phyloP scores from a whole-genome alignment of 2,329 filamentous ascomycete genomes.

The Sphaerulina vaccinii region DNA sequence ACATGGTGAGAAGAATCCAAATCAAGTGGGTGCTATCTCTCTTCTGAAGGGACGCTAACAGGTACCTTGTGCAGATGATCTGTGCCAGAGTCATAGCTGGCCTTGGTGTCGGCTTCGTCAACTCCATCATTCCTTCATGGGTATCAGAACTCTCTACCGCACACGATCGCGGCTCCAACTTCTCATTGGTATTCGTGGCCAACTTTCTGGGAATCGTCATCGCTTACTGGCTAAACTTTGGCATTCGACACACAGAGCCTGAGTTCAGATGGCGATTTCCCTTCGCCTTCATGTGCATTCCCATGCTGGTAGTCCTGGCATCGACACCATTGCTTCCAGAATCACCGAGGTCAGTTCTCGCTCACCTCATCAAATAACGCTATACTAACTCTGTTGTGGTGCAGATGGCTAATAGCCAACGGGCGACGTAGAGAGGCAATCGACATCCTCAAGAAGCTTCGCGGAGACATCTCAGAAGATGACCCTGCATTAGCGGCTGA shows the following conservation, averaged over 20 bases:
- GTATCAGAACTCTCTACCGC: constrained; percentile 28
- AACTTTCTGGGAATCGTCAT: constrained; percentile 36
- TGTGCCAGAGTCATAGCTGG: constrained; percentile 28
- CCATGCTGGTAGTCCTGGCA: constrained; percentile 42
- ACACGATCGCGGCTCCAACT: constrained; percentile 23
- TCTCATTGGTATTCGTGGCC: constrained; percentile 26
- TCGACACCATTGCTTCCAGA: constrained; percentile 12
- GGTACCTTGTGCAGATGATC: constrained; percentile 3
- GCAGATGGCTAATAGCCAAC: constrained; percentile 42
- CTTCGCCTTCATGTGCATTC: constrained; percentile 44
- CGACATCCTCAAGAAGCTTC: constrained; percentile 38
- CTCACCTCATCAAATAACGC: neutral
- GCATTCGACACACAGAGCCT: constrained; percentile 27
- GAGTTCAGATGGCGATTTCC: constrained; percentile 31
- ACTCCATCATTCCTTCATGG: constrained; percentile 27
- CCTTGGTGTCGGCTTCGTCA: constrained; percentile 31
- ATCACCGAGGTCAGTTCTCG: constrained; percentile 11
- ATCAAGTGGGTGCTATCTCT: neutral
- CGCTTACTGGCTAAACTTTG: constrained; percentile 31
- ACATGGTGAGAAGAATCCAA: constrained; percentile 25
- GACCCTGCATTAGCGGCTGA: constrained; percentile 43
- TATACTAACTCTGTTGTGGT: neutral
- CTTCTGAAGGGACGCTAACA: too few species aligned
- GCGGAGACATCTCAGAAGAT: constrained; percentile 35
- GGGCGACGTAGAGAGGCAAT: constrained; percentile 37